A percentile compares a stretch with the other conserved stretches of the same genome.
These are phyloP conservation scores for Fragilaria radians DNA, from an alignment of 108 stramenopile species.

Conservation along the genomic window DNA sequence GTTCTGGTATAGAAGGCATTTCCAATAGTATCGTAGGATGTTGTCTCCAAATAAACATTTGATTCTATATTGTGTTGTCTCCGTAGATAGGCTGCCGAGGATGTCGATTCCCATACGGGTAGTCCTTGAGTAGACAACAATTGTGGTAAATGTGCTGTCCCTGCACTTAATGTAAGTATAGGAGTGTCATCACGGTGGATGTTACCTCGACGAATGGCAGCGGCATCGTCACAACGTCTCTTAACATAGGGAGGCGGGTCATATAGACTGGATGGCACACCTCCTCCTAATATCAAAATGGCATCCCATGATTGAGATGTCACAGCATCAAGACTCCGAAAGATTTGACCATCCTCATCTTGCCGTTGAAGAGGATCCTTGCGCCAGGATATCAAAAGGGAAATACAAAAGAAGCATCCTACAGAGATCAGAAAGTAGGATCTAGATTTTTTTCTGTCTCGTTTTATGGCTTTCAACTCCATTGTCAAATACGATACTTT, in stretches of 20 bases:
- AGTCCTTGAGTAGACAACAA: conserved; percentile 49
- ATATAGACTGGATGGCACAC: conserved; percentile 48
- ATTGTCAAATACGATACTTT: no score
- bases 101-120: conserved; percentile 77
- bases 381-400: no score
- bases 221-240: conserved; percentile 49
- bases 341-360: no score
- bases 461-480: no score
- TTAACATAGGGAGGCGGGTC: conserved; percentile 67
- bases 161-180: conserved; percentile 68
- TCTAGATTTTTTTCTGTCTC: no score
- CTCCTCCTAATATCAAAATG: conserved; percentile 74
- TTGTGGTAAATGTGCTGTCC: conserved; percentile 83
- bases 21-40: conserved; percentile 79
- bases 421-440: no score
- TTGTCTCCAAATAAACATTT: conserved; percentile 68
- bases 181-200: conserved; percentile 21
- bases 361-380: no score
- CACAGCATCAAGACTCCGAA: background rate
- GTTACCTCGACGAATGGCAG: conserved; percentile 12
- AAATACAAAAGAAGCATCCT: no score
- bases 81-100: conserved; percentile 63
- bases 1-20: conserved; percentile 77
- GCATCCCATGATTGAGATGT: conserved; percentile 50
- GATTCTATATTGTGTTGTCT: conserved; percentile 12